These are phyloP conservation scores for Hirsutella rhossiliensis DNA, from an alignment of 2,329 filamentous ascomycete genomes.

Conservation along the genomic window DNA sequence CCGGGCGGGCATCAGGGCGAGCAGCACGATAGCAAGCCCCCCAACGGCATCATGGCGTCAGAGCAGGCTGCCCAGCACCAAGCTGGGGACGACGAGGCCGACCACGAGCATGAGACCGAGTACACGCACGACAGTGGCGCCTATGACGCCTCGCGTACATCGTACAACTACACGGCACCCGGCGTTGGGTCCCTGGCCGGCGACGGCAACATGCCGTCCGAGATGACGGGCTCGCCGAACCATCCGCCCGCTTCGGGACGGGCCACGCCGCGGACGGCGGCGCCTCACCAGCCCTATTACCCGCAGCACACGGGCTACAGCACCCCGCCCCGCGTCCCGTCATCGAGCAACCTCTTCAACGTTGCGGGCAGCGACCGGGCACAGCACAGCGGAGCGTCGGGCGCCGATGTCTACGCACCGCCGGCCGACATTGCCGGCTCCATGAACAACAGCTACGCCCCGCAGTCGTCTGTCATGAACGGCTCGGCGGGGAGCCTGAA, in stretches of 20 bases:
- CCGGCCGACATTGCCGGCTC: conserved; percentile 45
- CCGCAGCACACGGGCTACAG: conserved; percentile 55
- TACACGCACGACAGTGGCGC: conserved; percentile 74
- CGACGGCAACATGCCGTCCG: conserved; percentile 70
- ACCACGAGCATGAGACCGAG: conserved; percentile 67
- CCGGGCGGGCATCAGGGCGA: conserved; percentile 48
- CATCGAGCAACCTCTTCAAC: conserved; percentile 76
- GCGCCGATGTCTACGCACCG: conserved; percentile 59
- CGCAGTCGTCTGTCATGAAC: conserved; percentile 53
- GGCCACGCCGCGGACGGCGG: conserved; percentile 72
- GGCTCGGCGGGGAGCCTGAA: conserved; percentile 37
- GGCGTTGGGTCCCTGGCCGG: conserved; percentile 53
- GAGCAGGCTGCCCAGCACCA: conserved; percentile 38
- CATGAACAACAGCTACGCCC: conserved; percentile 51
- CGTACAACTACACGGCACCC: conserved; percentile 68
- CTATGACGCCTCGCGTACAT: conserved; percentile 59
- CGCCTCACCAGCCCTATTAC: conserved; percentile 63
- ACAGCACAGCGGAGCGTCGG: conserved; percentile 42
- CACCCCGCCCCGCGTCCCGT: conserved; percentile 61
- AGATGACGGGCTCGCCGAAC: conserved; percentile 69
- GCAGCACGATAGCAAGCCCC: conserved; percentile 47
- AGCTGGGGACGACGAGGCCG: conserved; percentile 53
- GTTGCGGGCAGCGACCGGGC: conserved; percentile 74
- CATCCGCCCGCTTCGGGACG: conserved; percentile 74
- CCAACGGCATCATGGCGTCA: conserved; percentile 54